A percentile compares a stretch with the other conserved stretches of the same genome.
These are phyloP conservation scores for Metschnikowia cerradonensis DNA, from an alignment of 805 yeast species.

Conservation along the genomic window DNA sequence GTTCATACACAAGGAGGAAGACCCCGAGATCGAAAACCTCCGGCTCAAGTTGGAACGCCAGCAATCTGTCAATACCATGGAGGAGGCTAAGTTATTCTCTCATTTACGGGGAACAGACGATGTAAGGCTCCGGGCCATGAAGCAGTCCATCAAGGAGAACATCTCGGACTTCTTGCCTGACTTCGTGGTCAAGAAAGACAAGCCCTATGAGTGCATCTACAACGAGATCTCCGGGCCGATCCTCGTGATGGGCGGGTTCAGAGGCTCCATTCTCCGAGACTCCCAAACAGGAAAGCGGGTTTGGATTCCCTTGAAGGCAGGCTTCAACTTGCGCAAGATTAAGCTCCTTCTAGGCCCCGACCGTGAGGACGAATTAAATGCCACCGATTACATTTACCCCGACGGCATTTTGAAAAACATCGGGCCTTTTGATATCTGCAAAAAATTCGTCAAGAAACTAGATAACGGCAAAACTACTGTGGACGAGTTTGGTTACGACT, in stretches of 20 bases:
- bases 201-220: conserved; percentile 43
- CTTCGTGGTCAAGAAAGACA: conserved; percentile 25
- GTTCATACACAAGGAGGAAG: conserved; percentile 13
- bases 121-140: conserved; percentile 66
- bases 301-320: conserved; percentile 89
- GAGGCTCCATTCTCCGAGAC: conserved; percentile 78
- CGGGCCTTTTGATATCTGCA: conserved; percentile 83
- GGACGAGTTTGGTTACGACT: conserved; percentile 85
- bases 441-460: conserved; percentile 54
- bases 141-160: conserved; percentile 53
- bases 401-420: conserved; percentile 76
- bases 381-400: conserved; percentile 53
- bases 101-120: conserved; percentile 58
- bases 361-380: conserved; percentile 61
- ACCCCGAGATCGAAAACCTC: conserved; percentile 25
- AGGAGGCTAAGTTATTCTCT: conserved; percentile 57
- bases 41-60: conserved; percentile 46
- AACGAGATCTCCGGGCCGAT: conserved; percentile 71
- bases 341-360: conserved; percentile 70
- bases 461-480: conserved; percentile 58
- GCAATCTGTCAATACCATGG: conserved; percentile 55
- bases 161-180: conserved; percentile 40
- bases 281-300: conserved; percentile 57
- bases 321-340: conserved; percentile 66
- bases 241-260: conserved; percentile 79